Conservation (phyloP, 1,284 basidiomycete species). For the Chondrostereum purpureum region DNA sequence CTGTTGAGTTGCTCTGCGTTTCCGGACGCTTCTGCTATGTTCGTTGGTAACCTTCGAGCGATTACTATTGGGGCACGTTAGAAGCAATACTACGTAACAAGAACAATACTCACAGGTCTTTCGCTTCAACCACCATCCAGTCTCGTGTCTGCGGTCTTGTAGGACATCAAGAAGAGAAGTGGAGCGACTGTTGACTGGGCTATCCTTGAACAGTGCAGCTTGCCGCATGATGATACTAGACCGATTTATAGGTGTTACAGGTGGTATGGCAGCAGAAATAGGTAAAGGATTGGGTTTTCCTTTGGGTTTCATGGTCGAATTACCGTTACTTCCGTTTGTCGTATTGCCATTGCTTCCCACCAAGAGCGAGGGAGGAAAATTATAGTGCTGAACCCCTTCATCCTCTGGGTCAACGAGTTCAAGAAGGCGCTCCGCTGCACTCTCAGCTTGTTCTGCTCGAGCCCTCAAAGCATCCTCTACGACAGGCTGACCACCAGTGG, state of each 20-base stretch:
- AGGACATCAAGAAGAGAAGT: slow-evolving; percentile 62
- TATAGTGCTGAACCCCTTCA: slow-evolving; percentile 43
- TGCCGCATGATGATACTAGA: slow-evolving; percentile 55
- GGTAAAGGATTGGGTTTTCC: slow-evolving; percentile 27
- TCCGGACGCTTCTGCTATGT: slow-evolving; percentile 29
- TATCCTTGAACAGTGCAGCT: slow-evolving; percentile 74
- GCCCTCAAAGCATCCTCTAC: slow-evolving; percentile 81
- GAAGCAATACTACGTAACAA: slow-evolving; percentile 10
- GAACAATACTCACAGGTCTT: slow-evolving; percentile 45
- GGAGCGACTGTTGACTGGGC: slow-evolving; percentile 52
- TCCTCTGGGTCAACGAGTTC: slow-evolving; percentile 75
- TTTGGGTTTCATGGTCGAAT: slow-evolving; percentile 33
- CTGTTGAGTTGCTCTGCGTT: slow-evolving; percentile 41
- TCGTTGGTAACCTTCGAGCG: slow-evolving; percentile 37
- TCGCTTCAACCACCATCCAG: slow-evolving; percentile 74
- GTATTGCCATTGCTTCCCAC: slow-evolving; percentile 28
- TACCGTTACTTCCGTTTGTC: slow-evolving; percentile 26
- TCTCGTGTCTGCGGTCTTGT: slow-evolving; percentile 53
- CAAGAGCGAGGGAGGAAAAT: slow-evolving; percentile 50
- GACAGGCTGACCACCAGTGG: slow-evolving; percentile 36
- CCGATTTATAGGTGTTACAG: slow-evolving; percentile 59
- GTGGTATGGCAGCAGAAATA: slow-evolving; percentile 24
- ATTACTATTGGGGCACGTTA: slow-evolving; percentile 34
- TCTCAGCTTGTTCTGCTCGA: slow-evolving; percentile 83
- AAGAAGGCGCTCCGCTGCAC: slow-evolving; percentile 74